Base-by-base conservation (phyloP, 169 alveolate species). In the Eimeria praecox region DNA sequence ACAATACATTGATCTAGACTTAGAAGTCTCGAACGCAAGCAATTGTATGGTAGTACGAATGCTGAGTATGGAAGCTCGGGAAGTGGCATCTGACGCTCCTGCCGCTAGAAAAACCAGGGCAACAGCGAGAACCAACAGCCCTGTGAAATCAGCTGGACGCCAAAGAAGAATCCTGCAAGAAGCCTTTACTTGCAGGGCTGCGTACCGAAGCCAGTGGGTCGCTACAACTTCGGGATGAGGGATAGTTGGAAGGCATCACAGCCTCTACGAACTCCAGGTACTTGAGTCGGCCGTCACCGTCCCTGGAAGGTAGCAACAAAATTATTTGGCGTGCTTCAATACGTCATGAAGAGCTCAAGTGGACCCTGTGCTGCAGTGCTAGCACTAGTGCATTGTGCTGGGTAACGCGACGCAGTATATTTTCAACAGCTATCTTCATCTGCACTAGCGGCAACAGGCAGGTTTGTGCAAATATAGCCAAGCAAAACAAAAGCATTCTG, bases 231-330 rank as follows among this genome's bases (percentile, higher is more conserved):
- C 78, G 62, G 44, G 94, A 27, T 33, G 59, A 33, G 14, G 94
- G 80, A 35, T 59, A 87, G 94, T 35, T 87, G 71, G 94, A 87
- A 24, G 94, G 94, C 77, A 94, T 46, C 73, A 94, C 89, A 27
- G 93, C 94, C 86, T 94, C 96, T 20, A 94, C 96, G 44, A 94
- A 86, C 83, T 94, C 96, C 40, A 94, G 86, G 69, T 94, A 94
- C 66, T 90, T 85, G 44, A 94, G 83, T 56, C 90, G 80, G 85
- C 94, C 96, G 73, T 94, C 96, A n/a, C 85, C 44, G 75, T 94
- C 96, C 73, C 96, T 94, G 96, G 56, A 73, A 27, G 54, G 35
- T n/a, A 49, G 10, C 75, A 46, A 35, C 66, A 30, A 44, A 38
- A 3, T 24, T 3, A 59, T 35, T 22, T 30, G 92, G 5, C 8